phyloP scores from a whole-genome alignment of 2,329 filamentous ascomycete species.

The Aspergillus oerlinghausenensis region DNA sequence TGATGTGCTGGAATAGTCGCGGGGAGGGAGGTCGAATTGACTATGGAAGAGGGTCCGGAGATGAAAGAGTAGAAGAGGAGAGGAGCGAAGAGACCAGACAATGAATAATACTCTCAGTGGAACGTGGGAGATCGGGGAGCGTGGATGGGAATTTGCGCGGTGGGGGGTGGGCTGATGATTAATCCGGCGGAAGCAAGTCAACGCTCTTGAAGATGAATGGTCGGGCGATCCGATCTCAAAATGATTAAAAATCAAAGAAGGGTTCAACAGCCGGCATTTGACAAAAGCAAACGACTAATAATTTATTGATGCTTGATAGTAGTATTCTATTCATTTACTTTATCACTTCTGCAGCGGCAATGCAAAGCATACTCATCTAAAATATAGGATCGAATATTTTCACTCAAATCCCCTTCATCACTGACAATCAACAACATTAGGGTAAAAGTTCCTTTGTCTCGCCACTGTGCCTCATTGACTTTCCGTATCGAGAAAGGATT shows the following conservation, averaged over 20 bases:
- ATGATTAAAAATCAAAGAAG: neutral
- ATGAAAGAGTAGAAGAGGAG: neutral
- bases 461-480: neutral
- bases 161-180: neutral
- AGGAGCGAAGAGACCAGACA: neutral
- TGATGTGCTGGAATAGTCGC: neutral
- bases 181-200: conserved; percentile 3
- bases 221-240: neutral
- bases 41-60: neutral
- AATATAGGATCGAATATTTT: neutral
- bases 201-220: neutral
- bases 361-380: neutral
- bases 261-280: neutral
- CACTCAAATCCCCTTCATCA: too few species aligned
- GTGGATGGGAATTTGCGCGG: neutral
- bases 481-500: neutral
- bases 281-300: neutral
- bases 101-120: neutral
- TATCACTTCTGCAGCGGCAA: neutral
- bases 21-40: neutral
- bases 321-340: neutral
- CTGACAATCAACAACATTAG: too few species aligned
- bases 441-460: too few species aligned
- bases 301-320: neutral
- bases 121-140: neutral